phyloP scores from a whole-genome alignment of 345 rosid genomes.

The Arabidopsis thaliana region DNA sequence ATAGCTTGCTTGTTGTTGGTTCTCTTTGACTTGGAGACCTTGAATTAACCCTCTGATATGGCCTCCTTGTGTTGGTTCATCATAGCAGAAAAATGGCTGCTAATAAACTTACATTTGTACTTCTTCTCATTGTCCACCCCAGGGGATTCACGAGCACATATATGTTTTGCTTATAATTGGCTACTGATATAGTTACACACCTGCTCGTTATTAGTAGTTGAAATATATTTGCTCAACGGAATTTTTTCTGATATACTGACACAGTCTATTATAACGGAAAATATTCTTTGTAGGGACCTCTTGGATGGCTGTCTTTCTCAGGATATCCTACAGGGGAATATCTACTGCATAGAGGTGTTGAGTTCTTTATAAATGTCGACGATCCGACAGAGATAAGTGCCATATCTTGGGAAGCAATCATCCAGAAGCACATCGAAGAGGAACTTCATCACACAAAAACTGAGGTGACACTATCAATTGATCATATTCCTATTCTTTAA shows the following conservation, averaged over 20 bases:
- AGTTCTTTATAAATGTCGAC: conserved; percentile 65
- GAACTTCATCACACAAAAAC: conserved; percentile 80
- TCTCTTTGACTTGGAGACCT: background rate
- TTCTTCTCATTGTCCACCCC: background rate
- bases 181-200: conserved; percentile 20
- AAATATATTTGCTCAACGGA: conserved; percentile 12
- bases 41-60: conserved; percentile 2
- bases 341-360: conserved; percentile 65
- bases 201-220: conserved; percentile 25
- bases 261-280: conserved; percentile 25
- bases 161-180: conserved; percentile 19
- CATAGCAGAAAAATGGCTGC: background rate
- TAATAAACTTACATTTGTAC: background rate
- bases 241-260: background rate
- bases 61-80: conserved; percentile 10
- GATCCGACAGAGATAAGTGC: conserved; percentile 72
- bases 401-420: conserved; percentile 90
- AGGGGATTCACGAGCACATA: background rate
- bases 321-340: conserved; percentile 78
- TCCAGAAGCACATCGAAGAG: conserved; percentile 86
- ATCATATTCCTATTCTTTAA: conserved; percentile 18
- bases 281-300: conserved; percentile 78
- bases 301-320: conserved; percentile 86
- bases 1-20: conserved; percentile 12
- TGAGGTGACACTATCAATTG: conserved; percentile 54